phyloP scores from a whole-genome alignment of 495 filamentous ascomycete genomes.

The Aspergillus saccharolyticus region DNA sequence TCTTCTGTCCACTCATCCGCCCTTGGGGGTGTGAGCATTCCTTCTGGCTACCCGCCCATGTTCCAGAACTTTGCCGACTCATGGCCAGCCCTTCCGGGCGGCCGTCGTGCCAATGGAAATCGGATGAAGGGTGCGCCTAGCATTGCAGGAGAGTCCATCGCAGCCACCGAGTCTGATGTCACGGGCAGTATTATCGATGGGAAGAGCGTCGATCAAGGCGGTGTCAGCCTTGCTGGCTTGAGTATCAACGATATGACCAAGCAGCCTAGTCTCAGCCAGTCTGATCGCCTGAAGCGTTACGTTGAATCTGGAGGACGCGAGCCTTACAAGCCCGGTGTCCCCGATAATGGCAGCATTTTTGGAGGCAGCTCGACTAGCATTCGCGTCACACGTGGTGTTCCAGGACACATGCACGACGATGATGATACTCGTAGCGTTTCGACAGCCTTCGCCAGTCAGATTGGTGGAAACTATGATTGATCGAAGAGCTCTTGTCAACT shows the following conservation, averaged over 20 bases:
- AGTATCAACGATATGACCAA: constrained; percentile 70
- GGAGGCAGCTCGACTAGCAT: constrained; percentile 65
- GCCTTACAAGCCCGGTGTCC: constrained; percentile 38
- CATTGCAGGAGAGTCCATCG: constrained; percentile 84
- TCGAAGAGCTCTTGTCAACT: constrained; percentile 9
- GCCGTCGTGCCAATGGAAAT: constrained; percentile 55
- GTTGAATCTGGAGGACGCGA: constrained; percentile 72
- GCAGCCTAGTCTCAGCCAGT: constrained; percentile 78
- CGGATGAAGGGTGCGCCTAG: constrained; percentile 64
- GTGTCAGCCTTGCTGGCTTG: constrained; percentile 79
- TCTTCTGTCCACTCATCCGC: constrained; percentile 93
- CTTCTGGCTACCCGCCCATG: constrained; percentile 86
- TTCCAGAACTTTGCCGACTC: constrained; percentile 88
- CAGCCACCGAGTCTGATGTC: constrained; percentile 82
- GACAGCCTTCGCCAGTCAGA: constrained; percentile 92
- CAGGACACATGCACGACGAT: constrained; percentile 56
- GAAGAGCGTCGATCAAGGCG: constrained; percentile 70
- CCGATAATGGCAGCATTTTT: constrained; percentile 65
- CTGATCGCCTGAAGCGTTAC: constrained; percentile 77
- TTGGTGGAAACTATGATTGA: constrained; percentile 92
- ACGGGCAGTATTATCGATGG: constrained; percentile 66
- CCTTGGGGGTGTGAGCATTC: constrained; percentile 72
- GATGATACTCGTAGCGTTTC: constrained; percentile 94
- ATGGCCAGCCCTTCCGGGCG: constrained; percentile 75
- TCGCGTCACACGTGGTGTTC: constrained; percentile 45